Conservation (phyloP, 2,329 filamentous ascomycete species). For the Colletotrichum eremochloae region DNA sequence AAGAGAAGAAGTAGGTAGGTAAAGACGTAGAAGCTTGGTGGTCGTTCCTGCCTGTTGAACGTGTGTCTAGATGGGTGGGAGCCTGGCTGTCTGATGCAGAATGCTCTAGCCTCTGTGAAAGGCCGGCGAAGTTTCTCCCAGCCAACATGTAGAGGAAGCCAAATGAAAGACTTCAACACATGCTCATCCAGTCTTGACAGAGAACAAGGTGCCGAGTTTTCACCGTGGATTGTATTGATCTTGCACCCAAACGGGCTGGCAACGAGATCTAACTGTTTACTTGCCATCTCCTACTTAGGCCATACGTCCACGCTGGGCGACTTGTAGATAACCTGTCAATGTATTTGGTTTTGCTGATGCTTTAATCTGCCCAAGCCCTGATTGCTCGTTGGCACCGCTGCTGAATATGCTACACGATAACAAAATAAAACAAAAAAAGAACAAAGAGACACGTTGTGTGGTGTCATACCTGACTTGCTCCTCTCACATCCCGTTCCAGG, state of each 20-base stretch:
- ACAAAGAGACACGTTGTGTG: conserved; percentile 38
- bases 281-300: neutral
- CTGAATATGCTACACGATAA: conserved; percentile 39
- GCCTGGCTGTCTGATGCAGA: no score
- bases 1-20: neutral
- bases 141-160: neutral
- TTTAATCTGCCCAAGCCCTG: conserved; percentile 38
- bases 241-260: no score
- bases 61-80: no score
- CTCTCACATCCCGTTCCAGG: conserved; percentile 22
- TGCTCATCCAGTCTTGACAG: no score
- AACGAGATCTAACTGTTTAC: neutral
- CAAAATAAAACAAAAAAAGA: conserved; percentile 15
- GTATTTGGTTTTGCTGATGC: conserved; percentile 24
- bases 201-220: no score
- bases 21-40: neutral
- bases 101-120: no score
- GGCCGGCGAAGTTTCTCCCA: no score
- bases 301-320: neutral
- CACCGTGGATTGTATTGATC: no score
- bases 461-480: conserved; percentile 36
- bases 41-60: no score
- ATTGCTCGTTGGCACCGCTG: conserved; percentile 39
- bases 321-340: neutral
- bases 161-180: neutral